Evolutionary conservation across 345 rosid species (phyloP).

Genomic region (Moricandia moricandioides): DNA sequence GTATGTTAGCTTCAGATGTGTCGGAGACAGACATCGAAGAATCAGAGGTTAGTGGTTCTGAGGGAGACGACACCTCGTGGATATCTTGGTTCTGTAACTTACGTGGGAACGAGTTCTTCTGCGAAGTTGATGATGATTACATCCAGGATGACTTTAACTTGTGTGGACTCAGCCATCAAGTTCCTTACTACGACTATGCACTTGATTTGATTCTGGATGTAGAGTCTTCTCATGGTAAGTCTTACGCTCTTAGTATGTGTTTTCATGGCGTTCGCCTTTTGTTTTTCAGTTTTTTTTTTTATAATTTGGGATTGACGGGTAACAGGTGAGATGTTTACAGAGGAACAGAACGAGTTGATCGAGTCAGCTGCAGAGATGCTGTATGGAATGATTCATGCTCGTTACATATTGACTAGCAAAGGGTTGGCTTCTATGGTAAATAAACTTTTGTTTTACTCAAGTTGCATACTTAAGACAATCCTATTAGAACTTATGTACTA

Average conservation of each 20-base stretch:
- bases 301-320: constrained; percentile 34
- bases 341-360: constrained; percentile 89
- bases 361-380: constrained; percentile 99
- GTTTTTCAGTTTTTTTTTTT: not conserved
- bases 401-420: constrained; percentile 88
- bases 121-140: constrained; percentile 98
- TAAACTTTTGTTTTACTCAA: not conserved
- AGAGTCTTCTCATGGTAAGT: constrained; percentile 86
- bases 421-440: constrained; percentile 94
- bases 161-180: constrained; percentile 92
- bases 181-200: constrained; percentile 93
- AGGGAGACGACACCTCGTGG: constrained; percentile 95
- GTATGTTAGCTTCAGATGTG: constrained; percentile 42
- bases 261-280: not conserved
- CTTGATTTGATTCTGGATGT: constrained; percentile 96
- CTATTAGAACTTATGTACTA: not conserved
- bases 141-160: constrained; percentile 96
- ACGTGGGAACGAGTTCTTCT: constrained; percentile 93
- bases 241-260: not conserved
- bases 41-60: constrained; percentile 95
- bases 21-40: constrained; percentile 91
- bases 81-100: constrained; percentile 93
- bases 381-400: constrained; percentile 90
- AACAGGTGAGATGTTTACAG: constrained; percentile 87
- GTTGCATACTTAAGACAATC: not conserved